Evolutionary conservation across 768 basidiomycete genomes (phyloP).

Genomic region (Tephrocybe sp.): DNA sequence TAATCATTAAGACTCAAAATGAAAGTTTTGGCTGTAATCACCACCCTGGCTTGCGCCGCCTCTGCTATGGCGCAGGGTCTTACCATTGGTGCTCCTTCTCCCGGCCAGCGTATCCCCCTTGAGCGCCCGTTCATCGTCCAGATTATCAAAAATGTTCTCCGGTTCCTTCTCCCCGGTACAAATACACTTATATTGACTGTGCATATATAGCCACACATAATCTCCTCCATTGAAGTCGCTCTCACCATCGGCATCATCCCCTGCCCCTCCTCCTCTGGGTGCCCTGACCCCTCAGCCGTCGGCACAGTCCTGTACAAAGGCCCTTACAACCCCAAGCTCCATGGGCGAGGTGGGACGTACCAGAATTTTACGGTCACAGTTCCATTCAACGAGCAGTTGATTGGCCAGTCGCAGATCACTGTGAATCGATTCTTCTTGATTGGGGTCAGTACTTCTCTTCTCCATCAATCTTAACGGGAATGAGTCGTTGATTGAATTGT

Average conservation of each 20-base stretch:
- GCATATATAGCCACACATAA: not conserved
- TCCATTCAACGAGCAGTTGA: slow-evolving; percentile 1
- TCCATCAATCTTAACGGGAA: too few relatives aligned
- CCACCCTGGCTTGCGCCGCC: not conserved
- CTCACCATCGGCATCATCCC: not conserved
- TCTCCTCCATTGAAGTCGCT: not conserved
- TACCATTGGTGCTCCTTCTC: not conserved
- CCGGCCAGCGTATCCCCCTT: not conserved
- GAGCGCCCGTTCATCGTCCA: not conserved
- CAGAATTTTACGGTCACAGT: not conserved
- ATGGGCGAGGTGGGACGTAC: not conserved
- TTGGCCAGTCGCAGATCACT: not conserved
- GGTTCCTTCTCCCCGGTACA: not conserved
- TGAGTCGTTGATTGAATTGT: too few relatives aligned
- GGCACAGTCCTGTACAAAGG: not conserved
- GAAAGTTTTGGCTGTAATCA: not conserved
- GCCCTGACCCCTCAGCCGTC: not conserved
- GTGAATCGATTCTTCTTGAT: slow-evolving; percentile 7
- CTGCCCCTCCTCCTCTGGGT: not conserved
- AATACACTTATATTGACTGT: not conserved
- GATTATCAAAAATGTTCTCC: not conserved
- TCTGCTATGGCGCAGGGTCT: not conserved
- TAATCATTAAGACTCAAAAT: not conserved
- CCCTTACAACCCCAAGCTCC: not conserved
- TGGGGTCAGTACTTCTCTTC: slow-evolving; percentile 4